phyloP scores from a whole-genome alignment of 2,329 filamentous ascomycete genomes.

The Botrytis cinerea region DNA sequence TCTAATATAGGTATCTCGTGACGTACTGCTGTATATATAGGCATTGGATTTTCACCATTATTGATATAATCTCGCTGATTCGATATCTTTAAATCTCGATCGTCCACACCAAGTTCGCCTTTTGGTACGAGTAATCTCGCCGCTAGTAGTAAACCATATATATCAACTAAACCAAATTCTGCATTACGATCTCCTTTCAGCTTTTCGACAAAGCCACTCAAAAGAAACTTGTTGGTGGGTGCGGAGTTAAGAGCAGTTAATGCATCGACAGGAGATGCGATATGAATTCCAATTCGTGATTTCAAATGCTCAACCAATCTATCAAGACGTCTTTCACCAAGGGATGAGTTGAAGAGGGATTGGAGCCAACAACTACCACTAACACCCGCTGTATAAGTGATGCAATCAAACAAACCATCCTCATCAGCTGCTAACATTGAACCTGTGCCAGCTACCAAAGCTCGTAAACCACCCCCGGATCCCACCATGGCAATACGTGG shows the following conservation, averaged over 20 bases:
- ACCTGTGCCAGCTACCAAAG: slow-evolving; percentile 85
- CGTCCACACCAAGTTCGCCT: slow-evolving; percentile 75
- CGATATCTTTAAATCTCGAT: slow-evolving; percentile 84
- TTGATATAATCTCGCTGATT: slow-evolving; percentile 78
- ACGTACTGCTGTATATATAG: slow-evolving; percentile 92
- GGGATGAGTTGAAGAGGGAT: slow-evolving; percentile 78
- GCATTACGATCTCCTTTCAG: slow-evolving; percentile 78
- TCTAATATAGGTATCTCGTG: slow-evolving; percentile 83
- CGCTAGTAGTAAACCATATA: slow-evolving; percentile 85
- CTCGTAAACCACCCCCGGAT: slow-evolving; percentile 86
- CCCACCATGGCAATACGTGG: slow-evolving; percentile 93
- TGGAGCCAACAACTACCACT: slow-evolving; percentile 97
- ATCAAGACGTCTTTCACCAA: slow-evolving; percentile 67
- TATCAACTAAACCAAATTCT: slow-evolving; percentile 86
- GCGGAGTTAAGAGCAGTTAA: slow-evolving; percentile 80
- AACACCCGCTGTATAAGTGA: slow-evolving; percentile 93
- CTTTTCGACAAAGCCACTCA: slow-evolving; percentile 89
- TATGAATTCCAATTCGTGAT: slow-evolving; percentile 79
- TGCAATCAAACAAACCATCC: slow-evolving; percentile 87
- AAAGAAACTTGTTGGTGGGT: slow-evolving; percentile 88
- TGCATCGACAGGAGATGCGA: slow-evolving; percentile 86
- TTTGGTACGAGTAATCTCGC: slow-evolving; percentile 83
- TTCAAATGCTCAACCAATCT: slow-evolving; percentile 83
- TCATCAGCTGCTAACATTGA: slow-evolving; percentile 83
- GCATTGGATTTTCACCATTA: slow-evolving; percentile 79